phyloP scores from a whole-genome alignment of 306 rosid species.

The Sicyos baderoa region DNA sequence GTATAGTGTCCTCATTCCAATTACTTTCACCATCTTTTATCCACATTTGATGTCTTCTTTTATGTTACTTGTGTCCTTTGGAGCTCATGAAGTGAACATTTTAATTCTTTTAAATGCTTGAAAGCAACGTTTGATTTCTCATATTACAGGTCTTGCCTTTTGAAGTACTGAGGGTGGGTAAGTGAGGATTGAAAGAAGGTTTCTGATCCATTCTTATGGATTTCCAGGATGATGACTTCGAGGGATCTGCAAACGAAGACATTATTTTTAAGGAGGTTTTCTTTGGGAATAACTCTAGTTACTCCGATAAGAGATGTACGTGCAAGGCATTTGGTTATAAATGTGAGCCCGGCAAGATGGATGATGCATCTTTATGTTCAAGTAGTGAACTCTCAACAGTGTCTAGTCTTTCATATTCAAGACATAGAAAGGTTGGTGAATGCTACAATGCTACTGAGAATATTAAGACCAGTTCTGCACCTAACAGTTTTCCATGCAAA shows the following conservation, averaged over 20 bases:
- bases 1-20: neutral
- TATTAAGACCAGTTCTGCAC: constrained; percentile 35
- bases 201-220: constrained; percentile 30
- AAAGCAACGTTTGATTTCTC: constrained; percentile 10
- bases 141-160: neutral
- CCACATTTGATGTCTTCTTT: neutral
- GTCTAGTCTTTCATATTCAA: constrained; percentile 47
- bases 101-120: neutral
- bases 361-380: constrained; percentile 52
- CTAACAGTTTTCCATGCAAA: constrained; percentile 32
- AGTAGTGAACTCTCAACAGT: constrained; percentile 61
- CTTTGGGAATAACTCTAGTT: constrained; percentile 40
- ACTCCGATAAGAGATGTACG: constrained; percentile 40
- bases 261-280: constrained; percentile 63
- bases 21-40: neutral
- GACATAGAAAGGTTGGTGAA: constrained; percentile 34
- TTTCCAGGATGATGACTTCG: constrained; percentile 63
- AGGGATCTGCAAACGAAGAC: constrained; percentile 68
- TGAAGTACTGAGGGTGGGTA: constrained; percentile 10
- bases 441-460: constrained; percentile 33
- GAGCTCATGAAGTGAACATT: neutral
- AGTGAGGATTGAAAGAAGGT: constrained; percentile 30
- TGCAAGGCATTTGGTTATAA: constrained; percentile 48
- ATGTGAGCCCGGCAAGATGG: constrained; percentile 48
- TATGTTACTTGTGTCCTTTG: neutral